Base-by-base conservation (phyloP, 2,329 filamentous ascomycete genomes). In the Scytalidium lignicola region DNA sequence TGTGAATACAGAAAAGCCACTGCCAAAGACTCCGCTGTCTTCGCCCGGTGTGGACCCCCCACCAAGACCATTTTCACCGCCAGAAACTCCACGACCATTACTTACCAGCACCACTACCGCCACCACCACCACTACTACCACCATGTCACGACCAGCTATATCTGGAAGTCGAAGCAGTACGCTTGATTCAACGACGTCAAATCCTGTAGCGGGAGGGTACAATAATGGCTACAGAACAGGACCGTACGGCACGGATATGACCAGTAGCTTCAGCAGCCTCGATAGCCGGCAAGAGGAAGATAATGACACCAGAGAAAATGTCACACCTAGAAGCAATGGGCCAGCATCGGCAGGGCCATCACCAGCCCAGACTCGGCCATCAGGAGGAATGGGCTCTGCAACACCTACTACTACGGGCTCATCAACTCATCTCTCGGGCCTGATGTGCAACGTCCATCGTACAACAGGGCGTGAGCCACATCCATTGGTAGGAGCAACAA, bases 381-480 rank as follows among this genome's bases (percentile, higher is more conserved):
- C 64, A 12, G 62, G 67, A 13, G 62, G 71, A 10, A 49, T 70
- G 13, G 76, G 73, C 2, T 37, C 32, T n/a, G 32, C 32, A 17
- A 73, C 73, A 6, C 67, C 75, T 9, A 66, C 71, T n/a, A 62
- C 62, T 42, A 68, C 71, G 2, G 23, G 23, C 23, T 71, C 73
- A 1, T 73, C 75, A 1, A 62, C 79, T 6, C 82, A 85, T 61
- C 68, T 85, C 10, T 85, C 82, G 0, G 82, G 82, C 0, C 65
- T 85, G 47, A 84, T 85, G 80, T 85, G 82, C 62, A 85, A 85
- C 62, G 82, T 85, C n/a, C 81, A 85, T 59, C 74, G 91, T 55
- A 97, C 93, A 1, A 97, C 92, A 0, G 93, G 93, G 29, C 83
- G 84, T 53, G 91, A 97, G 64, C 93, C 93, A 2, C 90, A 88